phyloP scores from a whole-genome alignment of 768 basidiomycete genomes.

The Dictyophora rubrovolvata region DNA sequence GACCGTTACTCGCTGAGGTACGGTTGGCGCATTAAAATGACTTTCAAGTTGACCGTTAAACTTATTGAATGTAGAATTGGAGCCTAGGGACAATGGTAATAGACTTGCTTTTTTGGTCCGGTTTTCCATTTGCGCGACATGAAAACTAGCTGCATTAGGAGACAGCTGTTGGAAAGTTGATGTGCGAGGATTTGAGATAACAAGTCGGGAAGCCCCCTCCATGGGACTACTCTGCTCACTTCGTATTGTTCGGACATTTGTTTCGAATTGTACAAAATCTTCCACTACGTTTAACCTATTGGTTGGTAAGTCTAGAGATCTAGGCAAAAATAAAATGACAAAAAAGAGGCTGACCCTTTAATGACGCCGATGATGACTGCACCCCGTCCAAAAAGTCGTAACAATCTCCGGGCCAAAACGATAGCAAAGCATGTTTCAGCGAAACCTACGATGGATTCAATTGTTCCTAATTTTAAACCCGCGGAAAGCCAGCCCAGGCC shows the following conservation, averaged over 20 bases:
- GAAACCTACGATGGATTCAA: constrained; percentile 61
- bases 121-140: constrained; percentile 23
- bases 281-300: constrained; percentile 43
- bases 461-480: constrained; percentile 50
- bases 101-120: constrained; percentile 3
- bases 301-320: background rate
- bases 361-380: constrained; percentile 51
- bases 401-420: constrained; percentile 43
- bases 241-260: background rate
- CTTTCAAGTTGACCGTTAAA: constrained; percentile 3
- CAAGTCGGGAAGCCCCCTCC: constrained; percentile 20
- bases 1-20: constrained; percentile 37
- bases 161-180: constrained; percentile 48
- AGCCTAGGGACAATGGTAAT: constrained; percentile 7
- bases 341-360: constrained; percentile 45
- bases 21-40: background rate
- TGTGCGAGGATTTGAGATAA: constrained; percentile 47
- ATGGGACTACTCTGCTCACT: constrained; percentile 2
- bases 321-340: background rate
- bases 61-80: background rate
- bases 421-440: constrained; percentile 41
- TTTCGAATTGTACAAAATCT: constrained; percentile 39
- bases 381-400: constrained; percentile 45
- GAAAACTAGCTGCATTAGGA: constrained; percentile 32
- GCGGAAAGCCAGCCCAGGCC: constrained; percentile 60